Conservation (phyloP, 2,329 filamentous ascomycete genomes). For the Volutella citrinella region DNA sequence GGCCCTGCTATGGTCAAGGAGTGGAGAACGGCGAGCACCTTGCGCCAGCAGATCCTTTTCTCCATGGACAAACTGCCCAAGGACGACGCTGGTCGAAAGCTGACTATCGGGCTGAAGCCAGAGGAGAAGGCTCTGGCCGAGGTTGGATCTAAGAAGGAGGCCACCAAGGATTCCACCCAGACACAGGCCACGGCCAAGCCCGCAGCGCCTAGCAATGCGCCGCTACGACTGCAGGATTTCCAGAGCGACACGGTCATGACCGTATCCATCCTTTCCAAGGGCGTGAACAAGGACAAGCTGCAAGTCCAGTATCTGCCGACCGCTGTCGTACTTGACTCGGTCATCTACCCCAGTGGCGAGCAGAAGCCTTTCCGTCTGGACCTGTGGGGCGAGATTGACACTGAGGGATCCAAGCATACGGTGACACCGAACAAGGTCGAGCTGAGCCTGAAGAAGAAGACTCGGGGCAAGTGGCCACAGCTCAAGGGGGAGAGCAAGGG, state of each 20-base stretch:
- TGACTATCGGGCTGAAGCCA: constrained; percentile 34
- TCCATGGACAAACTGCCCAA: constrained; percentile 42
- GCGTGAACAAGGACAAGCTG: constrained; percentile 38
- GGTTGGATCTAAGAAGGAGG: constrained; percentile 7
- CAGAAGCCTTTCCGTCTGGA: constrained; percentile 61
- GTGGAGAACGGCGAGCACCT: constrained; percentile 41
- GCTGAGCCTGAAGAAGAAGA: constrained; percentile 66
- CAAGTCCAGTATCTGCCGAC: constrained; percentile 31
- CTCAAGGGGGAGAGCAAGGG: constrained; percentile 19
- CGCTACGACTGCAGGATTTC: constrained; percentile 32
- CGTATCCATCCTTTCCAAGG: constrained; percentile 42
- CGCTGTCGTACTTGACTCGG: constrained; percentile 24
- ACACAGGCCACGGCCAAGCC: constrained; percentile 12
- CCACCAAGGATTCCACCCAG: not conserved
- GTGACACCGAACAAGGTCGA: constrained; percentile 80
- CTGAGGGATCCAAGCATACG: constrained; percentile 55
- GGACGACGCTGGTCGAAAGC: constrained; percentile 45
- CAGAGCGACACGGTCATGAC: constrained; percentile 33
- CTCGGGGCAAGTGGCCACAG: constrained; percentile 64
- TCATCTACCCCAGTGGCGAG: constrained; percentile 45
- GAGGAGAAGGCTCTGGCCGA: constrained; percentile 28
- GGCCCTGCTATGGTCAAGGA: constrained; percentile 17
- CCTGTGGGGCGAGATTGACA: constrained; percentile 64
- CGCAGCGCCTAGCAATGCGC: constrained; percentile 18
- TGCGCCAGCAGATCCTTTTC: constrained; percentile 46